A percentile compares a stretch with the other conserved stretches of the same genome.
Conservation (phyloP, 2,329 filamentous ascomycete genomes). For the Penicillium sp. region DNA sequence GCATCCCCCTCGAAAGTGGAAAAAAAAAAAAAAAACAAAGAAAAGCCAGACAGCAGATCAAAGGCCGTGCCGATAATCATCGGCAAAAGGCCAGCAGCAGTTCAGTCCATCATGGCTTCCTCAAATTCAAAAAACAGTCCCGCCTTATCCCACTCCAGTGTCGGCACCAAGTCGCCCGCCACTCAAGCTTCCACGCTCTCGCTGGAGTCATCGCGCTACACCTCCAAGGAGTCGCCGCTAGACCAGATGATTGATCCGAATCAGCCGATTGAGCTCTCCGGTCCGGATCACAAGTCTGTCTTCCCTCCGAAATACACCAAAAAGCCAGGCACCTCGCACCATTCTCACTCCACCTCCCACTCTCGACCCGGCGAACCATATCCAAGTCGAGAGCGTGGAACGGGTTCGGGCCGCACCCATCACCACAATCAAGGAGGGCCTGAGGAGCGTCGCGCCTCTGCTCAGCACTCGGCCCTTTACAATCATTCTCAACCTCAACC, state of each 20-base stretch:
- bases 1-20: too few species aligned
- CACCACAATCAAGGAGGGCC: constrained; percentile 1
- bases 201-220: neutral
- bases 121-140: neutral
- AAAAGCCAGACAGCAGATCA: too few species aligned
- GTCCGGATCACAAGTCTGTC: neutral
- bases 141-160: neutral
- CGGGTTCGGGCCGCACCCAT: neutral
- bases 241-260: neutral
- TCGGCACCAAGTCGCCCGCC: neutral
- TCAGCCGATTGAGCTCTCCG: constrained; percentile 3
- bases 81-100: neutral
- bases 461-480: neutral
- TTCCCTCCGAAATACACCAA: constrained; percentile 4
- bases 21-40: too few species aligned
- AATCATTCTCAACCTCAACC: neutral
- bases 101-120: neutral
- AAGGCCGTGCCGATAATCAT: too few species aligned
- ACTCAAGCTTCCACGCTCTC: neutral
- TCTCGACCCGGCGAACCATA: neutral
- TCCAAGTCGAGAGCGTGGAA: neutral
- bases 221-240: neutral
- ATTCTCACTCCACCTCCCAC: neutral
- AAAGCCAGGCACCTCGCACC: neutral
- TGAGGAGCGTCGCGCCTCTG: neutral